Evolutionary conservation across 2,329 filamentous ascomycete genomes (phyloP).

Genomic region (Microdochium trichocladiopsis): DNA sequence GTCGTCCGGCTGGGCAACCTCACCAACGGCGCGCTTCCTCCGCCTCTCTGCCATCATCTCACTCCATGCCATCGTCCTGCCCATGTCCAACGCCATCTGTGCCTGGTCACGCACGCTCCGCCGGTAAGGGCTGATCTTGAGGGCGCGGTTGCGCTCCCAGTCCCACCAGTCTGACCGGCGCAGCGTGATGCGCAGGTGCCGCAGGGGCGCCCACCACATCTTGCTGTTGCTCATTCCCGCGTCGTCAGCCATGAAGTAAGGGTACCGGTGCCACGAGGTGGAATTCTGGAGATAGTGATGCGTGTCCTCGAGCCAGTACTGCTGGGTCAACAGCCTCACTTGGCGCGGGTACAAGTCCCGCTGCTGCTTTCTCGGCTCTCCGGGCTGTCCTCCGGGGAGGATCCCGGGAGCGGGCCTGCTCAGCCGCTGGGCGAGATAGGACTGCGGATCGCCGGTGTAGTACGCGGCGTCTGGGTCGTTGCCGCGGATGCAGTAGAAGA

Average conservation of each 20-base stretch:
- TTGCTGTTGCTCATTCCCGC: constrained; percentile 1
- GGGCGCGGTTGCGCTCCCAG: constrained; percentile 20
- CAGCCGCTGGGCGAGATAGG: constrained; percentile 12
- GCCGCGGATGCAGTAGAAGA: constrained; percentile 16
- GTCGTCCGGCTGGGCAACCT: no score
- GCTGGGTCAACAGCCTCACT: constrained; percentile 9
- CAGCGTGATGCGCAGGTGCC: constrained; percentile 21
- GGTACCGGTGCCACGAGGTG: not conserved
- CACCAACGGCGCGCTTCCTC: not conserved
- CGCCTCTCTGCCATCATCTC: constrained; percentile 1
- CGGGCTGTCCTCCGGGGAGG: not conserved
- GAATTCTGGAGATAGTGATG: not conserved
- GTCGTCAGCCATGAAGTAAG: not conserved
- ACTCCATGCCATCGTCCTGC: no score
- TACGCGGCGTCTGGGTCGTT: constrained; percentile 2
- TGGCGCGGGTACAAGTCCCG: constrained; percentile 1
- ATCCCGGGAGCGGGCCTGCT: constrained; percentile 3
- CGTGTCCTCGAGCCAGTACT: constrained; percentile 16
- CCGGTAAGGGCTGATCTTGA: constrained; percentile 15
- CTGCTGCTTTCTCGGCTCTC: not conserved
- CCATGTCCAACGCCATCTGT: constrained; percentile 8
- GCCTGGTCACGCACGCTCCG: constrained; percentile 1
- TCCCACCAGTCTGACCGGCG: constrained; percentile 26
- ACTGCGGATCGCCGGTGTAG: constrained; percentile 8
- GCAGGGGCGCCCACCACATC: constrained; percentile 12